phyloP scores from a whole-genome alignment of 225 moss, liverwort and hornwort genomes.

The Physcomitrium patens region DNA sequence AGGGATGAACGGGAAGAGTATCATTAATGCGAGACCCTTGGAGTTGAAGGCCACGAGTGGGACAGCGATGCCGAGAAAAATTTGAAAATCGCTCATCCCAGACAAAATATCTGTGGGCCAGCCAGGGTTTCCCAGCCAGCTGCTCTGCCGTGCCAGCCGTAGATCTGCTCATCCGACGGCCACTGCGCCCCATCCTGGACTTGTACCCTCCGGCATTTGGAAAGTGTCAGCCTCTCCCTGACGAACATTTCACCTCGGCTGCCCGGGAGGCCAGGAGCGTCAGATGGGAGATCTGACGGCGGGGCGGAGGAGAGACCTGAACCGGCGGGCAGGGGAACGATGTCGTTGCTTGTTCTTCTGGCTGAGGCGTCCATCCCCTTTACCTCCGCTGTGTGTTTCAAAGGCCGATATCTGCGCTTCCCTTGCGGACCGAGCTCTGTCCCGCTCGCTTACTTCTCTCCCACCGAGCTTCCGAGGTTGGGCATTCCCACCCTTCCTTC shows the following conservation, averaged over 20 bases:
- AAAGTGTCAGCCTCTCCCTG: conserved; percentile 5
- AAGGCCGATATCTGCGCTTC: conserved; percentile 14
- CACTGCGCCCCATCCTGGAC: too few species aligned
- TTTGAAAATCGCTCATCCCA: too few species aligned
- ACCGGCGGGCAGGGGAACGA: conserved; percentile 4
- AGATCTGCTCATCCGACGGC: too few species aligned
- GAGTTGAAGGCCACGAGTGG: too few species aligned
- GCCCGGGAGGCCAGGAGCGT: neutral
- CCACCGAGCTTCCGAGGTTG: neutral
- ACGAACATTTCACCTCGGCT: neutral
- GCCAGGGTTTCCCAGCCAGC: too few species aligned
- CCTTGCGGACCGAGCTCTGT: neutral
- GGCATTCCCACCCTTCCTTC: neutral
- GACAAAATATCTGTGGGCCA: too few species aligned
- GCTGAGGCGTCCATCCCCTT: conserved; percentile 8
- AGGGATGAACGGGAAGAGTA: too few species aligned
- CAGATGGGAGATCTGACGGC: conserved; percentile 13
- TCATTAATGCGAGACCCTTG: too few species aligned
- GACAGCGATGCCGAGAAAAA: too few species aligned
- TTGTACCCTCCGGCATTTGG: neutral
- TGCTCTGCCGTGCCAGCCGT: too few species aligned
- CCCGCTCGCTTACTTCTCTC: neutral
- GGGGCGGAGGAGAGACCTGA: neutral
- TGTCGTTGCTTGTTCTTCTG: neutral
- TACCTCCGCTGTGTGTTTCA: neutral